Conservation (phyloP, 768 basidiomycete genomes). For the Suillus alpinus region DNA sequence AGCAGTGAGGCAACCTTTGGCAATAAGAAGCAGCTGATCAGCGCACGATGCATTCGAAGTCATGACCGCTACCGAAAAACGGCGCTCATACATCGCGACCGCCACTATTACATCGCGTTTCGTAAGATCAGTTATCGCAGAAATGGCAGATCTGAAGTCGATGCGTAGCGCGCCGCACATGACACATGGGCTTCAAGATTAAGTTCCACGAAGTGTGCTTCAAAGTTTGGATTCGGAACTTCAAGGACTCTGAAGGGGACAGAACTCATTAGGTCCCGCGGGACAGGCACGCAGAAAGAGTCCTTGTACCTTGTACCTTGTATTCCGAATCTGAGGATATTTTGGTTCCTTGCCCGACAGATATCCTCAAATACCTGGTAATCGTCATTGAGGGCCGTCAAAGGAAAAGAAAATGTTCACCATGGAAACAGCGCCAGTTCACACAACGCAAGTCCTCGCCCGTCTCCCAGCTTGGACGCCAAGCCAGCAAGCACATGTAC, state of each 20-base stretch:
- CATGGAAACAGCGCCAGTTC: not conserved
- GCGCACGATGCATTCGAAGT: not conserved
- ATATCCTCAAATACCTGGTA: not conserved
- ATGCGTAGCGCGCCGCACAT: not conserved
- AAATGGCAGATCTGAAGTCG: not conserved
- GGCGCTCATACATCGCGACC: not conserved
- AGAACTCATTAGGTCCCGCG: not conserved
- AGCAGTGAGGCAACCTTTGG: not conserved
- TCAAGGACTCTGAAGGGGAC: not conserved
- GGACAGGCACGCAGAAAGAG: not conserved
- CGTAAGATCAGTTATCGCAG: conserved; percentile 1
- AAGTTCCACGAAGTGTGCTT: not conserved
- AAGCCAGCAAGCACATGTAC: not conserved
- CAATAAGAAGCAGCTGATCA: not conserved
- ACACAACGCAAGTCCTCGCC: not conserved
- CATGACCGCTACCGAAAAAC: not conserved
- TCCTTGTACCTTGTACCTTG: not conserved
- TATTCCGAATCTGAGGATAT: not conserved
- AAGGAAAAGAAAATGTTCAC: not conserved
- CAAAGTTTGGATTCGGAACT: not conserved
- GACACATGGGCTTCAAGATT: not conserved
- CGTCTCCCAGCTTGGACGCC: not conserved
- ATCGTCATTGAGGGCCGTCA: not conserved
- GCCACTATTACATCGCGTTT: conserved; percentile 3
- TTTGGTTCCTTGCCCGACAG: not conserved